A percentile compares a stretch with the other conserved stretches of the same genome.
Evolutionary conservation across 768 basidiomycete genomes (phyloP).

Genomic region (Boletus huronensis): DNA sequence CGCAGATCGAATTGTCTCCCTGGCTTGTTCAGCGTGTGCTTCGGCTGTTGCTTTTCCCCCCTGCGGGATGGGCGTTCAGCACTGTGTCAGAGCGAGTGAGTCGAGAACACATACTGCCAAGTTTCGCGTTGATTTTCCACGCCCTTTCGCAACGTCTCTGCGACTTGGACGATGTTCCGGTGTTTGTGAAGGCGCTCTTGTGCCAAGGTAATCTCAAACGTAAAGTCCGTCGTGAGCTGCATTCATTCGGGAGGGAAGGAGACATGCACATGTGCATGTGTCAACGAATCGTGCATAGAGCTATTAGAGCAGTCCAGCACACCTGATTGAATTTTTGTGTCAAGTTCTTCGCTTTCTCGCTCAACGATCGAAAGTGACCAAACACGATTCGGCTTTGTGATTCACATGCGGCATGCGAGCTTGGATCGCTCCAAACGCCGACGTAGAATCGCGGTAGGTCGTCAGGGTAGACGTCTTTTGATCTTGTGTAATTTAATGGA

Average conservation of each 20-base stretch:
- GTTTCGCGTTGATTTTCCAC: not conserved
- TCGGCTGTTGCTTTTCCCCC: constrained; percentile 1
- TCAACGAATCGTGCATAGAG: not conserved
- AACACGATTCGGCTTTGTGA: constrained; percentile 6
- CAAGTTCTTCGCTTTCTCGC: constrained; percentile 8
- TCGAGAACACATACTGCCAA: constrained; percentile 6
- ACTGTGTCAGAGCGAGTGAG: not conserved
- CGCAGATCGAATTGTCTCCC: constrained; percentile 8
- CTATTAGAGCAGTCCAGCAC: not conserved
- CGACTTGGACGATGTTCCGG: not conserved
- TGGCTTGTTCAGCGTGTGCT: constrained; percentile 10
- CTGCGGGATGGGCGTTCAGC: not conserved
- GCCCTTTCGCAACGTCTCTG: not conserved
- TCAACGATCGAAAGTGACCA: constrained; percentile 3
- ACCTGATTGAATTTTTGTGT: constrained; percentile 8
- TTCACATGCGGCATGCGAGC: constrained; percentile 2
- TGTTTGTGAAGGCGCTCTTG: constrained; percentile 2
- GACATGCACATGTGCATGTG: not conserved
- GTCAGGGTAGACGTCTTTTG: not conserved
- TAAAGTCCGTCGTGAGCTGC: constrained; percentile 14
- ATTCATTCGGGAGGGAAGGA: not conserved
- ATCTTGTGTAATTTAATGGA: constrained; percentile 1
- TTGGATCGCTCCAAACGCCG: not conserved
- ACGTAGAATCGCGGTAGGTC: not conserved
- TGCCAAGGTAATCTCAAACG: constrained; percentile 1